Evolutionary conservation across 2,329 filamentous ascomycete genomes (phyloP).

Genomic region (Apiospora sp.): DNA sequence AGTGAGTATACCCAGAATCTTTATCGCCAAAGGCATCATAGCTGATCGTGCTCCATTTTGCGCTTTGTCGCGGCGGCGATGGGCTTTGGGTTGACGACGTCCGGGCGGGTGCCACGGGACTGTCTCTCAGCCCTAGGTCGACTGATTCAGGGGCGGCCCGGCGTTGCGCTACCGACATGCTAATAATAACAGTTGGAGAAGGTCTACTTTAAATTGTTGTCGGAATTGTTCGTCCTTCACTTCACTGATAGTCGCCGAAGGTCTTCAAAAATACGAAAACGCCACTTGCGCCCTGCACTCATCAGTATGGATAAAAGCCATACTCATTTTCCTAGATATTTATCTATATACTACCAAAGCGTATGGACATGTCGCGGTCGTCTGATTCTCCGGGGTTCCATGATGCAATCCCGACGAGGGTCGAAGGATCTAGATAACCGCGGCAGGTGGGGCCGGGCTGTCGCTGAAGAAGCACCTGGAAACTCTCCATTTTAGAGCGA

Average conservation of each 20-base stretch:
- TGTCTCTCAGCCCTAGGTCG: neutral
- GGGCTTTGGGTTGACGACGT: neutral
- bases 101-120: neutral
- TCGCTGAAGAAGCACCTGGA: neutral
- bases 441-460: neutral
- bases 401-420: neutral
- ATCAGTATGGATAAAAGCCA: neutral
- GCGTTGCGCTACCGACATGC: slow-evolving; percentile 9
- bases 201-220: neutral
- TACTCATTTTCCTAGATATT: no score
- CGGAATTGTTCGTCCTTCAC: no score
- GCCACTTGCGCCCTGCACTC: neutral
- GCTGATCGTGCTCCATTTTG: slow-evolving; percentile 7
- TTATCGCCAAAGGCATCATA: neutral
- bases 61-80: neutral
- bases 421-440: neutral
- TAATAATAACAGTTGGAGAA: neutral
- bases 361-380: neutral
- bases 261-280: neutral
- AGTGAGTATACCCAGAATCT: neutral
- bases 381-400: slow-evolving; percentile 7
- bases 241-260: neutral
- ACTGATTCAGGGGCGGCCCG: slow-evolving; percentile 10
- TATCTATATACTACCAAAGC: neutral
- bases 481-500: neutral